Evolutionary conservation across 1,284 basidiomycete genomes (phyloP).

Genomic region (Phellinidium pouzarii): DNA sequence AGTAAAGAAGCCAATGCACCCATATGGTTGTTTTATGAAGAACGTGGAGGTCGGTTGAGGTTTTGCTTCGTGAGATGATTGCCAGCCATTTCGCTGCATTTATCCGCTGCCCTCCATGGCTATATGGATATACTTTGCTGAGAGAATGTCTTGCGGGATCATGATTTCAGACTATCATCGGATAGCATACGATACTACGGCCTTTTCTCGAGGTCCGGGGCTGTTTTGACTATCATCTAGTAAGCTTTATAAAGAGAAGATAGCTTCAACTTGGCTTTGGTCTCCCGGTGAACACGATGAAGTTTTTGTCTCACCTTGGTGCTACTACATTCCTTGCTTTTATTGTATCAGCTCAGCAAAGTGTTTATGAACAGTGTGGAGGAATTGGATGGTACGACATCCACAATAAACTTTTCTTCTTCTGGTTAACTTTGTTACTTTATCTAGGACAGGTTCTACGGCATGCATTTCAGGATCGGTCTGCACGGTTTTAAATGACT

Average conservation of each 20-base stretch:
- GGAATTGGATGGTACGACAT: slow-evolving; percentile 41
- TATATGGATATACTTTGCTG: not conserved
- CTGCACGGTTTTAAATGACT: slow-evolving; percentile 37
- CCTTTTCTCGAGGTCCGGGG: not conserved
- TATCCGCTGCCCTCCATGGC: not conserved
- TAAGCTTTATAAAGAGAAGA: not conserved
- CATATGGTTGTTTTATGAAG: too few relatives aligned
- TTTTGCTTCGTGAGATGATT: too few relatives aligned
- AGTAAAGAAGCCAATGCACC: too few relatives aligned
- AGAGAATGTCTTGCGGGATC: not conserved
- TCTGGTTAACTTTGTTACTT: not conserved
- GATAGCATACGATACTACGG: not conserved
- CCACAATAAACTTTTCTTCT: not conserved
- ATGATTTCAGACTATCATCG: not conserved
- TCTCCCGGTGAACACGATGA: not conserved
- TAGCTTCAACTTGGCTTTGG: not conserved
- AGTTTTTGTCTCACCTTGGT: not conserved
- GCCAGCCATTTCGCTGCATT: not conserved
- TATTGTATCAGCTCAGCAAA: slow-evolving; percentile 25
- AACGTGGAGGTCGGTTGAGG: not conserved
- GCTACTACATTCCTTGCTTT: not conserved
- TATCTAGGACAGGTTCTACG: slow-evolving; percentile 37
- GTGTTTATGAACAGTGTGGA: slow-evolving; percentile 40
- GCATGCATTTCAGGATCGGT: slow-evolving; percentile 36
- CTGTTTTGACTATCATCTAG: not conserved